These are phyloP conservation scores for Penicillium sp. DNA, from an alignment of 2,329 filamentous ascomycete genomes.

Conservation along the genomic window DNA sequence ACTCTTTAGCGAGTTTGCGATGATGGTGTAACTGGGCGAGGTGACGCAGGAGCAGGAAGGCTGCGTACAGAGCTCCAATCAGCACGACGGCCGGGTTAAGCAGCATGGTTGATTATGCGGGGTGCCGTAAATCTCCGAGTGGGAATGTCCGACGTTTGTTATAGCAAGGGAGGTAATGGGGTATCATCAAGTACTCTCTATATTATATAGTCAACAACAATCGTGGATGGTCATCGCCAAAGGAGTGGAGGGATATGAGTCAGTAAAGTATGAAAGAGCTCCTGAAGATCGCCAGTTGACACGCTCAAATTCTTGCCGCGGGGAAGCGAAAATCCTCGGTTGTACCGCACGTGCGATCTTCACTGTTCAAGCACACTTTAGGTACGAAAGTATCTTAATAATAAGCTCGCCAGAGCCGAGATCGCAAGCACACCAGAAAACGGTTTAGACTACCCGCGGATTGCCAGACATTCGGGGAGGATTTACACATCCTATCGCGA, in stretches of 20 bases:
- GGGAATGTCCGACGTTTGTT: neutral
- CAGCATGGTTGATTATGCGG: conserved; percentile 24
- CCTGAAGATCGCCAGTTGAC: too few species aligned
- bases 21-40: conserved; percentile 26
- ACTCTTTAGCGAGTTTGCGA: conserved; percentile 28
- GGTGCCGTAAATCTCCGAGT: neutral
- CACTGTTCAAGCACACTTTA: neutral
- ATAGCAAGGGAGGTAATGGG: neutral
- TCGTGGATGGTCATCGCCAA: neutral
- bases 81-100: conserved; percentile 21
- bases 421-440: conserved; percentile 21
- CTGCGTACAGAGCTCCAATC: conserved; percentile 21
- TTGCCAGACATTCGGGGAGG: too few species aligned
- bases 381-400: neutral
- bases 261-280: neutral
- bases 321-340: conserved; percentile 14
- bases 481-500: too few species aligned
- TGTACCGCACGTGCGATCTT: conserved; percentile 13
- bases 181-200: too few species aligned
- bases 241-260: neutral
- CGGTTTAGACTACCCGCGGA: conserved; percentile 2
- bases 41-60: conserved; percentile 28
- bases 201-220: neutral
- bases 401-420: neutral
- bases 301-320: neutral